Evolutionary conservation across 495 filamentous ascomycete species (phyloP), one percentile per base, ranked within the genome.

Genomic region (Aspergillus bertholletiae): DNA sequence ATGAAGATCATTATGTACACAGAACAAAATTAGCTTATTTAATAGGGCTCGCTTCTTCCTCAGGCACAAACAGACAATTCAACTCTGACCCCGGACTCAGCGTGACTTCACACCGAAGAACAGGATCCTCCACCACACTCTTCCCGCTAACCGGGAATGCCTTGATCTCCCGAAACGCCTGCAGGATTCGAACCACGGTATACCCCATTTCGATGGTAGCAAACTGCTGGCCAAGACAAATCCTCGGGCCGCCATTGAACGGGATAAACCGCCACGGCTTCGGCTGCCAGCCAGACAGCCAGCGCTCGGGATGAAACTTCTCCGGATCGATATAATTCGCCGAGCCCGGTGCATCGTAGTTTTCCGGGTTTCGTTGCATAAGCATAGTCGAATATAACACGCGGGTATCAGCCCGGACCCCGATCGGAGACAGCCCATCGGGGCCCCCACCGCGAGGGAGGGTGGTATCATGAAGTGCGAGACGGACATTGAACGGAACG

Each of bases 231-330:
- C 82, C 83, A 24, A 86, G 74, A 61, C 83, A 85, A 41, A 84
- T 84, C 2, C 81, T 63, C 8, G 83, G 84, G 0, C 83, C 84
- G 0, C 83, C 82, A 54, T 82, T 83, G 49, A 87, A 87, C 5
- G 84, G 84, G 37, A 84, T 74, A 55, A 76, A 87, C 9, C 87
- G 83, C 87, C 87, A 89, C 5, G 78, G 69, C 57, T 73, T 78
- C 1, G 83, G 83, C 53, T 74, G 72, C 90, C 88, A 93, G 60
- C 75, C 80, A 1, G 70, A 71, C 20, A 80, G 73, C 92, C 93
- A 96, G 9, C 90, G 76, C 46, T 95, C 89, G 0, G 90, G 89
- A 70, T 83, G 58, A 77, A 66, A 74, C 73, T 67, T 63, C 4
- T 35, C 70, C 0, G 83, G 81, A 23, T 77, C 69, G 54, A 79